Percentiles rank a stretch among this genome's conserved stretches.
Evolutionary conservation across 148 eudicot species (phyloP).

Genomic region (Diospyros lotus): DNA sequence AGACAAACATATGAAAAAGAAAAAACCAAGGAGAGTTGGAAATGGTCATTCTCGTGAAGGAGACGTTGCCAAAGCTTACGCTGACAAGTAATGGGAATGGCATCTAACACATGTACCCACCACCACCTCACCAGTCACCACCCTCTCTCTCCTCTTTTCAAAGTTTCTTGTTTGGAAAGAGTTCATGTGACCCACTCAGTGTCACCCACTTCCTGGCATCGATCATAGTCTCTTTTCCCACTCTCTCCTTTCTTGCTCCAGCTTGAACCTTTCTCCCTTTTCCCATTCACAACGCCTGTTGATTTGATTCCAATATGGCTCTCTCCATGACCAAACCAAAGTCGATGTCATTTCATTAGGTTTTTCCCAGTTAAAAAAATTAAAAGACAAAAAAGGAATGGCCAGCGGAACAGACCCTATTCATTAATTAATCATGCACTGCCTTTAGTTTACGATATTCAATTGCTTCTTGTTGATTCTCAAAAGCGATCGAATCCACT

Average conservation of each 20-base stretch:
- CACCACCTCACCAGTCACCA: constrained; percentile 11
- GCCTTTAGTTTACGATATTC: no score
- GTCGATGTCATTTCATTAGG: no score
- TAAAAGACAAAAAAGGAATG: no score
- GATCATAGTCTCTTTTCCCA: background rate
- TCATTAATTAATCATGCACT: no score
- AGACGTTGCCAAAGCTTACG: constrained; percentile 30
- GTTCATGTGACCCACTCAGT: constrained; percentile 12
- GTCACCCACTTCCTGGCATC: constrained; percentile 22
- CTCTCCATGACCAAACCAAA: background rate
- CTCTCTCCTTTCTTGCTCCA: background rate
- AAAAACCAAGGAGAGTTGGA: constrained; percentile 38
- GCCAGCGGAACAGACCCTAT: no score
- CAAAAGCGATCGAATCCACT: no score
- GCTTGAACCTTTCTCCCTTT: background rate
- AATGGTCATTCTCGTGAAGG: constrained; percentile 50
- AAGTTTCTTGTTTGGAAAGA: background rate
- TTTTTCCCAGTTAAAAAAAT: no score
- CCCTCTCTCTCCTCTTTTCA: background rate
- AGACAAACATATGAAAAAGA: constrained; percentile 45
- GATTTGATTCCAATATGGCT: background rate
- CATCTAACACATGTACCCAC: constrained; percentile 16
- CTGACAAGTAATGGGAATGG: constrained; percentile 28
- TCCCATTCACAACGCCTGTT: background rate
- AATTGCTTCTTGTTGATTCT: no score